Evolutionary conservation across 2,329 filamentous ascomycete species (phyloP).

Genomic region (Cercospora zeina): DNA sequence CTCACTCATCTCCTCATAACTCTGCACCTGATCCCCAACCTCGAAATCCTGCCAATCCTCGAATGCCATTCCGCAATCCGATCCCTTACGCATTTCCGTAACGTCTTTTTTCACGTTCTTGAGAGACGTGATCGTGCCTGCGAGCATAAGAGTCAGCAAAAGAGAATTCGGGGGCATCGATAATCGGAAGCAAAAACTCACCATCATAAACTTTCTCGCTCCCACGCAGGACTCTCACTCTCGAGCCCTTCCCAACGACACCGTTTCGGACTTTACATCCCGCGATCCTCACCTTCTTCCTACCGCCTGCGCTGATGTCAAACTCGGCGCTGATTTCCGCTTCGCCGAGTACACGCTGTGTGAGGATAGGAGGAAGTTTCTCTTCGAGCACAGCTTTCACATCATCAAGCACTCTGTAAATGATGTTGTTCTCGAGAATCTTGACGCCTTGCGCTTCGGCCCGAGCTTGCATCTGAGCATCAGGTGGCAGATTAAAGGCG

Average conservation of each 20-base stretch:
- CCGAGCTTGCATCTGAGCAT: slow-evolving; percentile 63
- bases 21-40: slow-evolving; percentile 82
- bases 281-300: slow-evolving; percentile 72
- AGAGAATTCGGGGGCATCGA: not conserved
- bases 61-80: slow-evolving; percentile 90
- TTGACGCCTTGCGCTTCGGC: slow-evolving; percentile 71
- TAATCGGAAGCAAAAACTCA: slow-evolving; percentile 51
- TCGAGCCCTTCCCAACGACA: slow-evolving; percentile 60
- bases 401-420: slow-evolving; percentile 76
- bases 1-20: slow-evolving; percentile 76
- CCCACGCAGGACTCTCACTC: slow-evolving; percentile 69
- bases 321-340: slow-evolving; percentile 84
- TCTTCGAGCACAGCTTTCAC: slow-evolving; percentile 68
- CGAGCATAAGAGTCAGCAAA: slow-evolving; percentile 13
- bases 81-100: slow-evolving; percentile 82
- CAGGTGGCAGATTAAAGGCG: slow-evolving; percentile 78
- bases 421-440: slow-evolving; percentile 83
- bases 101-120: slow-evolving; percentile 94
- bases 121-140: slow-evolving; percentile 76
- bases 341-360: slow-evolving; percentile 75
- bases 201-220: slow-evolving; percentile 75
- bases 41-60: slow-evolving; percentile 75
- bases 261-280: slow-evolving; percentile 88
- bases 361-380: slow-evolving; percentile 66
- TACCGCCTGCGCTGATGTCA: slow-evolving; percentile 74